These are phyloP conservation scores for Dipteronia sinensis DNA, from an alignment of 345 rosid genomes.

Conservation along the genomic window DNA sequence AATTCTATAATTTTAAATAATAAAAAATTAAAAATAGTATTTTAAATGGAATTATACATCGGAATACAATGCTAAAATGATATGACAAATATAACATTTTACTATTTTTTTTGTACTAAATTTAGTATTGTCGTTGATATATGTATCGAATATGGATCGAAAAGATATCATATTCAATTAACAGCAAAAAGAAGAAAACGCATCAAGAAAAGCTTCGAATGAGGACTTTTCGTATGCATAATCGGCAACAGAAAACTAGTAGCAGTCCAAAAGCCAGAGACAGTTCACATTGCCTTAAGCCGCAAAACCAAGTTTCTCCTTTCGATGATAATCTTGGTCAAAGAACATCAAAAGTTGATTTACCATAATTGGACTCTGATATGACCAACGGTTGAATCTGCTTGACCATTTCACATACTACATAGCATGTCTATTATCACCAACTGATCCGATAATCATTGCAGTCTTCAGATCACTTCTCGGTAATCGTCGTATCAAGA, in stretches of 20 bases:
- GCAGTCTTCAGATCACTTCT: neutral
- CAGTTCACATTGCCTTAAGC: constrained; percentile 13
- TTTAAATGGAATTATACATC: too few species aligned
- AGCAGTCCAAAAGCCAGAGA: neutral
- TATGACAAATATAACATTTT: too few species aligned
- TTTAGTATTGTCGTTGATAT: too few species aligned
- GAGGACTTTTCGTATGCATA: constrained; percentile 4
- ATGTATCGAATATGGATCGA: too few species aligned
- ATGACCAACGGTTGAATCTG: neutral
- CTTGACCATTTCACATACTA: neutral
- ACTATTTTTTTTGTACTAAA: too few species aligned
- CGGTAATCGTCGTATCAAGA: neutral
- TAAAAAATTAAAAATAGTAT: too few species aligned
- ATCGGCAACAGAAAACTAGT: neutral
- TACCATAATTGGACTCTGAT: neutral
- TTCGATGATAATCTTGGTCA: neutral
- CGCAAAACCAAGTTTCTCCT: neutral
- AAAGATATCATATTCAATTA: too few species aligned
- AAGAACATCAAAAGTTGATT: neutral
- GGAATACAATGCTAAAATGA: too few species aligned
- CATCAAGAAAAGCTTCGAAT: neutral
- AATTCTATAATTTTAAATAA: too few species aligned
- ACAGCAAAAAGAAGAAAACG: neutral
- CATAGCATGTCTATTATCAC: neutral
- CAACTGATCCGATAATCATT: neutral